Evolutionary conservation across 345 rosid genomes (phyloP), one percentile per base, ranked within the genome.

Genomic region (Bretschneidera sinensis): DNA sequence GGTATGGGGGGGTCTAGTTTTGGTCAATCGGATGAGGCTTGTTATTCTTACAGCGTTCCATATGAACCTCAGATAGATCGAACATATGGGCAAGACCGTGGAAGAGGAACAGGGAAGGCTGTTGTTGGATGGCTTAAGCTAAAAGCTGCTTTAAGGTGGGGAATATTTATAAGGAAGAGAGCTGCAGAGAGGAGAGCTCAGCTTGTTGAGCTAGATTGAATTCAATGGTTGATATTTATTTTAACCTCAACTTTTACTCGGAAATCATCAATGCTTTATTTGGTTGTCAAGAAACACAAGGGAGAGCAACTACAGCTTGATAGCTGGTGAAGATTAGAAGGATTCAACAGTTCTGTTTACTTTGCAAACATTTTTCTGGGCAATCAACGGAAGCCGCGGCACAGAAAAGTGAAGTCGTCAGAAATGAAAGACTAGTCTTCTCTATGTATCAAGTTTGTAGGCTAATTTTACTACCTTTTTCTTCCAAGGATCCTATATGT

Each of bases 121-220:
- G 94, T 89, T 6, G 96, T 92, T 9, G 97, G 98, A 5, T 92
- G 98, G 98, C 91, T 88, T 49, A 88, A 88, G 76, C 85, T 88
- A 22, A 88, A 85, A 72, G 96, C 91, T 20, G 96, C 91, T 5
- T 65, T 92, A 76, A 77, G 96, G 54, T 92, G 98, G 97, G 98
- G 98, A n/a, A 87, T 89, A 64, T 92, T 92, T 59, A 70, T 87
- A 43, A 89, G 98, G 81, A 92, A 87, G 79, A 85, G 66, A 75
- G 98, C 97, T 71, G 98, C 96, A 50, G 88, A 85, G 76, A 85
- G 87, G 68, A 86, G 86, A 71, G 94, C 96, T 74, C 91, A 81
- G 68, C 83, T 87, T 59, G 91, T 84, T 65, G 96, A 89, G 85
- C 78, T 85, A 1, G 88, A 87, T 23, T 85, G 65, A 78, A 13